These are phyloP conservation scores for Picea glauca DNA, from an alignment of 75 land plant genomes.

Conservation along the genomic window DNA sequence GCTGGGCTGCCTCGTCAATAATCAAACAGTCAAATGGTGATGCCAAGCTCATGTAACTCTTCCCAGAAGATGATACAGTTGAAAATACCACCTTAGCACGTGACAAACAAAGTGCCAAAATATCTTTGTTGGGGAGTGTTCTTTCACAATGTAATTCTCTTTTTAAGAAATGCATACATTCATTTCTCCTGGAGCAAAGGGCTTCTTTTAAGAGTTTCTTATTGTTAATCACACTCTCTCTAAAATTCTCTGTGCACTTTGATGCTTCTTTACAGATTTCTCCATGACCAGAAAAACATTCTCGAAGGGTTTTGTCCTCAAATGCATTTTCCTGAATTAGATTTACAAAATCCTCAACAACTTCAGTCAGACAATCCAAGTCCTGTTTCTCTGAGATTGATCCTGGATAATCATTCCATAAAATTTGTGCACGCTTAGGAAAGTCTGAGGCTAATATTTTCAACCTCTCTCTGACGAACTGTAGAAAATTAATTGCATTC, in stretches of 20 bases:
- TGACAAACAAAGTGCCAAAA: too few species aligned
- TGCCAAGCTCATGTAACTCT: constrained; percentile 10
- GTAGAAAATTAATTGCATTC: not conserved
- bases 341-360: not conserved
- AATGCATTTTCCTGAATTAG: not conserved
- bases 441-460: not conserved
- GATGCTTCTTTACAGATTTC: not conserved
- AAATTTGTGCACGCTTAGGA: not conserved
- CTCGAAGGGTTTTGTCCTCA: not conserved
- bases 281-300: not conserved
- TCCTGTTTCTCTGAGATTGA: not conserved
- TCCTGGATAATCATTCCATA: constrained; percentile 3
- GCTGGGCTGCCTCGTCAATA: constrained; percentile 99
- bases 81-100: constrained; percentile 80
- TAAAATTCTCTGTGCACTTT: not conserved
- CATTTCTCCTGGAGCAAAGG: not conserved
- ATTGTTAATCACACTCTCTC: not conserved
- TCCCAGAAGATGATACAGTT: constrained; percentile 45
- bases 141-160: not conserved
- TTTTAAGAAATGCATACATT: not conserved
- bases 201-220: not conserved
- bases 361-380: not conserved
- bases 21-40: constrained; percentile 78
- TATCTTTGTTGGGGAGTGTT: not conserved
- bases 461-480: constrained; percentile 4